Evolutionary conservation across 352 stramenopile species (phyloP), one percentile per base, ranked within the genome.

Genomic region (Phytopythium boreale): DNA sequence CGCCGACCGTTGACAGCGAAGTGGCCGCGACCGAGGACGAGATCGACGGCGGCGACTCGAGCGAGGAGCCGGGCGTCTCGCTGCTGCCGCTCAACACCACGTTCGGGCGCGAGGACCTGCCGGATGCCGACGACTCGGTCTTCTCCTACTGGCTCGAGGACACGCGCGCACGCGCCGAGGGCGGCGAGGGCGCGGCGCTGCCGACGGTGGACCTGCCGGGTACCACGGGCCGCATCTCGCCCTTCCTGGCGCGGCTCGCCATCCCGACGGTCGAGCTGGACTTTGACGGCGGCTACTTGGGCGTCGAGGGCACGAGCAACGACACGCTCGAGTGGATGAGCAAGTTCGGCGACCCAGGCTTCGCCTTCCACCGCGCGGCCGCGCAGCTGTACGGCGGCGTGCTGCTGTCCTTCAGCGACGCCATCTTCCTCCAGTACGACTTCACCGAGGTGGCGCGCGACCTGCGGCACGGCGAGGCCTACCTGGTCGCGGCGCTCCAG

Each of bases 361-460:
- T 93, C 46, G 74, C 74, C 37, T 92, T 92, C 59, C 83, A 95
- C 51, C 82, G 84, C 31, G 80, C 86, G 1, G 82, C 81, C 20
- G 82, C 86, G 12, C 79, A 95, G 70, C 72, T 95, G 22, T 95
- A 95, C 61, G 84, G 84, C 22, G 90, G 84, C 63, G 76, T 92
- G 34, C 67, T 93, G 64, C 64, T 93, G 17, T 87, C 79, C 24
- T 91, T 91, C 66, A 91, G 79, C 36, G 82, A 95, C 65, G 68
- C 84, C 2, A 75, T 93, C n/a, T 95, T 95, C 46, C 39, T 95
- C 19, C 86, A 89, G 67, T 95, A 95, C 68, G 86, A 95, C 64
- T 95, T 95, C 65, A 88, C 76, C 0, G 86, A 93, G 59, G 70
- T 92, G 20, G 85, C 86, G 4, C 82, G 84, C 8, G 82, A 93